These are phyloP conservation scores for Lenzites betulinus DNA, from an alignment of 768 basidiomycete genomes.

Conservation along the genomic window DNA sequence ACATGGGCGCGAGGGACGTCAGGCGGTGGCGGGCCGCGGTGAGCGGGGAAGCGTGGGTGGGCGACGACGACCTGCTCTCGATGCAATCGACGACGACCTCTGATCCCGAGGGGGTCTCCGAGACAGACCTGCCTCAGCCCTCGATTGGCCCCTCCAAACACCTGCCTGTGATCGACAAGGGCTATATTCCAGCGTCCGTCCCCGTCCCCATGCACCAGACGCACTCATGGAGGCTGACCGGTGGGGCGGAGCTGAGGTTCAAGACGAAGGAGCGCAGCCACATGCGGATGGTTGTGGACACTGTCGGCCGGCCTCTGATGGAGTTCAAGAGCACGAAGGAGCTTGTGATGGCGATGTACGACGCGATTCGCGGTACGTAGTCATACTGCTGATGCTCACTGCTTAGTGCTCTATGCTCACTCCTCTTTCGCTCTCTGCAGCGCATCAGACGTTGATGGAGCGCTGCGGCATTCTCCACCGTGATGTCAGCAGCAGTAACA, in stretches of 20 bases:
- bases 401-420: neutral
- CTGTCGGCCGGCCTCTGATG: slow-evolving; percentile 9
- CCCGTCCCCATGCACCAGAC: slow-evolving; percentile 7
- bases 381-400: neutral
- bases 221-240: neutral
- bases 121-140: no score
- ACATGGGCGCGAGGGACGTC: neutral
- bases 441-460: neutral
- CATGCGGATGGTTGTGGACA: slow-evolving; percentile 13
- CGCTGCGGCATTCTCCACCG: neutral
- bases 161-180: no score
- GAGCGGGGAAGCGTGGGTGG: neutral
- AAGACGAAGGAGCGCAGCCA: slow-evolving; percentile 8
- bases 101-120: no score
- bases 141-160: no score
- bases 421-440: neutral
- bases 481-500: slow-evolving; percentile 4
- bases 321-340: slow-evolving; percentile 11
- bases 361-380: slow-evolving; percentile 18
- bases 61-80: neutral
- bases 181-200: no score
- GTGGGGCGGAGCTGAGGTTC: neutral
- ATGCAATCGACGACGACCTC: no score
- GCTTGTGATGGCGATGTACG: slow-evolving; percentile 11
- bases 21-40: neutral